Conservation (phyloP, 2,329 filamentous ascomycete species). For the Didymella glomerata region DNA sequence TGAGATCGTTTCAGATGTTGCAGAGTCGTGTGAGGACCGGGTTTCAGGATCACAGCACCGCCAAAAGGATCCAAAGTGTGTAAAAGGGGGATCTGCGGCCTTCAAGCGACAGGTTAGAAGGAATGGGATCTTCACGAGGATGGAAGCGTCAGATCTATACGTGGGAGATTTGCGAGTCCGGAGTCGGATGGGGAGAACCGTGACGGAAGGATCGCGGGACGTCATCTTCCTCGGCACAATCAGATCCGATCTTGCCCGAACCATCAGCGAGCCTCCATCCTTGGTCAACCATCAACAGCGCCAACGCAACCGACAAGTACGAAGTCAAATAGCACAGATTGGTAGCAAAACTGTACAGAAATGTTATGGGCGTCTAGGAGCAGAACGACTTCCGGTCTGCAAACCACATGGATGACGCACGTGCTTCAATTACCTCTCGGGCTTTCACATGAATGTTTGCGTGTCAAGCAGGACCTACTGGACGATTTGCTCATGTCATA, state of each 20-base stretch:
- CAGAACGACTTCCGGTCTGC: no score
- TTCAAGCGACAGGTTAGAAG: background rate
- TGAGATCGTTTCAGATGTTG: slow-evolving; percentile 13
- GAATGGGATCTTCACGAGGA: background rate
- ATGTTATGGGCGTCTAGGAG: background rate
- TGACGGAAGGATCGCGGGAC: slow-evolving; percentile 8
- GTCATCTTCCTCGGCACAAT: slow-evolving; percentile 21
- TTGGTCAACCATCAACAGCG: background rate
- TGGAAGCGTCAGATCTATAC: background rate
- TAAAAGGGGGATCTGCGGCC: background rate
- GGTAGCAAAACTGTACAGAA: background rate
- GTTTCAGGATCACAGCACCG: slow-evolving; percentile 18
- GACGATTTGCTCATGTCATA: background rate
- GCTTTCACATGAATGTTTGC: background rate
- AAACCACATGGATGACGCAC: background rate
- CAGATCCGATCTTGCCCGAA: slow-evolving; percentile 14
- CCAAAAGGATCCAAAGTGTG: background rate
- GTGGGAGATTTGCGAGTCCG: slow-evolving; percentile 1
- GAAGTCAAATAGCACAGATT: background rate
- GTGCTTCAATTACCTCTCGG: background rate
- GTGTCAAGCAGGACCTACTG: background rate
- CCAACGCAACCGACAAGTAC: background rate
- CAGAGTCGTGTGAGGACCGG: slow-evolving; percentile 8
- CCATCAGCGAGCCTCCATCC: slow-evolving; percentile 10
- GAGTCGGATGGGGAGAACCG: slow-evolving; percentile 12